These are phyloP conservation scores for Penicillium sp. DNA, from an alignment of 2,329 filamentous ascomycete genomes.

Conservation along the genomic window DNA sequence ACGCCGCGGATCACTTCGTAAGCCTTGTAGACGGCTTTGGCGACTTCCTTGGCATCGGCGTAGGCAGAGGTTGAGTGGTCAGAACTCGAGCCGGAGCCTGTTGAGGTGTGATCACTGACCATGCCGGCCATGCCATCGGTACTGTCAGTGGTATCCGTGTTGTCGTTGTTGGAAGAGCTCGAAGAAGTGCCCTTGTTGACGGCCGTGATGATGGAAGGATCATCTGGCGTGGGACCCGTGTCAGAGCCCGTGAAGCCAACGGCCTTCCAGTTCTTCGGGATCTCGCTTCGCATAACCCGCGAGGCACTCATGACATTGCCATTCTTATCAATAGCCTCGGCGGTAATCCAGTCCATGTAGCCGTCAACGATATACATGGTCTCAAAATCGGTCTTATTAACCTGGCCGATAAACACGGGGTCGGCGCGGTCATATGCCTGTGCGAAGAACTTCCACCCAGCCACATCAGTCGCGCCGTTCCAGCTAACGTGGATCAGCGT, in stretches of 20 bases:
- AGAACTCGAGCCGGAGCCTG: slow-evolving; percentile 9
- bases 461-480: slow-evolving; percentile 47
- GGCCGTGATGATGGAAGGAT: slow-evolving; percentile 34
- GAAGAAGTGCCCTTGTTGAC: slow-evolving; percentile 24
- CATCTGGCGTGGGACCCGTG: slow-evolving; percentile 33
- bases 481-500: slow-evolving; percentile 33
- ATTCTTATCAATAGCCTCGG: slow-evolving; percentile 30
- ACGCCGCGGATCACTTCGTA: slow-evolving; percentile 41
- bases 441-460: slow-evolving; percentile 41
- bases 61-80: slow-evolving; percentile 13
- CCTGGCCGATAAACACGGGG: slow-evolving; percentile 30
- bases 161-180: slow-evolving; percentile 9
- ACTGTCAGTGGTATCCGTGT: slow-evolving; percentile 23
- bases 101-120: slow-evolving; percentile 1
- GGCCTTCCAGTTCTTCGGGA: slow-evolving; percentile 39
- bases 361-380: slow-evolving; percentile 40
- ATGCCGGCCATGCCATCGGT: slow-evolving; percentile 23
- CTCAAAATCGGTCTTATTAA: slow-evolving; percentile 43
- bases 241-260: slow-evolving; percentile 37
- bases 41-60: slow-evolving; percentile 37
- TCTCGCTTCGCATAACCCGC: slow-evolving; percentile 30
- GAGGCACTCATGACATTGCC: slow-evolving; percentile 35
- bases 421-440: slow-evolving; percentile 27
- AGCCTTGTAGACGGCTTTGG: slow-evolving; percentile 38
- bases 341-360: slow-evolving; percentile 39